Percentiles rank a stretch among this genome's conserved stretches.
Evolutionary conservation across 2,329 filamentous ascomycete species (phyloP).

Genomic region (Fusarium pilosicola): DNA sequence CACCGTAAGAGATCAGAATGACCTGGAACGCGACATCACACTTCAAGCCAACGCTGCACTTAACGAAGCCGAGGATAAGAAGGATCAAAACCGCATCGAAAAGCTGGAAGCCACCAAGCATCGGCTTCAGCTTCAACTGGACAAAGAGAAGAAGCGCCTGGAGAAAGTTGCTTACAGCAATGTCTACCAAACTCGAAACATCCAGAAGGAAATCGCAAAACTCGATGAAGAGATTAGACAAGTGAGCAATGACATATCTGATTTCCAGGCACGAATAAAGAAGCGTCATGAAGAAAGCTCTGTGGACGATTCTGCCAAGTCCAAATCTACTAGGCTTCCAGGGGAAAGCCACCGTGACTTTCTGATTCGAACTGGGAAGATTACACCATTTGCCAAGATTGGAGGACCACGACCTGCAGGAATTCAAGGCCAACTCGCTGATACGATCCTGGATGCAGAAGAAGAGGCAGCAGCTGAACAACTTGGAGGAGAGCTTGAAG

Average conservation of each 20-base stretch:
- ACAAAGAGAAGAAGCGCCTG: slow-evolving; percentile 61
- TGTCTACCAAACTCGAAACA: slow-evolving; percentile 63
- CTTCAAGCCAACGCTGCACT: slow-evolving; percentile 68
- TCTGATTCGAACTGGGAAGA: slow-evolving; percentile 94
- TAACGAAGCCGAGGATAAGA: slow-evolving; percentile 70
- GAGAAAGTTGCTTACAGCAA: slow-evolving; percentile 55
- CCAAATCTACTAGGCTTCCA: slow-evolving; percentile 70
- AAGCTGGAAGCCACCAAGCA: slow-evolving; percentile 64
- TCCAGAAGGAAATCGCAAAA: slow-evolving; percentile 72
- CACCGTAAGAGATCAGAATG: slow-evolving; percentile 84
- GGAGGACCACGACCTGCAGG: slow-evolving; percentile 70
- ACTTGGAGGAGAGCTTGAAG: slow-evolving; percentile 55
- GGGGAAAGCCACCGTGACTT: slow-evolving; percentile 89
- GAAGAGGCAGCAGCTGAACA: slow-evolving; percentile 66
- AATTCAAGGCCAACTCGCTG: slow-evolving; percentile 75
- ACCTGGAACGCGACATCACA: slow-evolving; percentile 87
- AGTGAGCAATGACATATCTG: slow-evolving; percentile 76
- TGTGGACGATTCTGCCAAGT: slow-evolving; percentile 53
- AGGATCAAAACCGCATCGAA: slow-evolving; percentile 70
- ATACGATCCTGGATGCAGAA: slow-evolving; percentile 84
- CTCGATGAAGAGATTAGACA: slow-evolving; percentile 72
- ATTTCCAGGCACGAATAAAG: slow-evolving; percentile 84
- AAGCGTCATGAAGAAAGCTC: slow-evolving; percentile 71
- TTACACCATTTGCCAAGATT: slow-evolving; percentile 91
- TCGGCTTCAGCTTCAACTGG: slow-evolving; percentile 73